Evolutionary conservation across 23 red algal genomes (phyloP), one percentile per base, ranked within the genome.

Genomic region (Gracilaria gracilis): DNA sequence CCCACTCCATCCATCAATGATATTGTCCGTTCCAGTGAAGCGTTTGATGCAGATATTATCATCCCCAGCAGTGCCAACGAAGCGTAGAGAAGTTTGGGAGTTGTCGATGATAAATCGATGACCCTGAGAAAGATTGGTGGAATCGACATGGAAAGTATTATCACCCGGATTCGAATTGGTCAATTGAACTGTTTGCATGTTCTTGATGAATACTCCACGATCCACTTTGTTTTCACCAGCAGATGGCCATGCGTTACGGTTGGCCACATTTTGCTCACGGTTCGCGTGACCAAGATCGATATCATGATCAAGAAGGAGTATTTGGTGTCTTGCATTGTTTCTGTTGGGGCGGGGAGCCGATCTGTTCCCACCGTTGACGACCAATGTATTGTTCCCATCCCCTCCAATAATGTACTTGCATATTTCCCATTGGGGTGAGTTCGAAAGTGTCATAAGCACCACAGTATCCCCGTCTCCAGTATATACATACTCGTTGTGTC

Each of bases 41-140:
- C 77, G 57, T 51, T 61, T 81, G 20, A 81, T 29, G 5, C 6
- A 27, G 11, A 81, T 28, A 81, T 34, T 61, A 27, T 61, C 77
- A 81, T 81, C 57, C 31, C 57, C 57, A 50, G 51, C 27, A 59
- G 49, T 81, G 15, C 77, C 77, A 23, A 81, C 49, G 9, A 81
- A 39, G 7, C 37, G 69, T 17, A 62, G 32, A 81, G 1, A 81
- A 2, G 36, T 29, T 29, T 33, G 51, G 27, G 48, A 38, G 27
- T 62, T n/a, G 21, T 81, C 57, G 7, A 81, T 17, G 77, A 81
- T 81, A 23, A 81, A 81, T 20, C 77, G 77, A 59, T 81, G 77
- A 58, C 77, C 77, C 1, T 15, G 7, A 2, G 51, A 61, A 21
- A 81, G 57, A 29, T 81, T 81, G 32, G 53, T 61, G 50, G 6